Evolutionary conservation across 331 rosid species (phyloP), one percentile per base, ranked within the genome.

Genomic region (Stylosanthes scabra): DNA sequence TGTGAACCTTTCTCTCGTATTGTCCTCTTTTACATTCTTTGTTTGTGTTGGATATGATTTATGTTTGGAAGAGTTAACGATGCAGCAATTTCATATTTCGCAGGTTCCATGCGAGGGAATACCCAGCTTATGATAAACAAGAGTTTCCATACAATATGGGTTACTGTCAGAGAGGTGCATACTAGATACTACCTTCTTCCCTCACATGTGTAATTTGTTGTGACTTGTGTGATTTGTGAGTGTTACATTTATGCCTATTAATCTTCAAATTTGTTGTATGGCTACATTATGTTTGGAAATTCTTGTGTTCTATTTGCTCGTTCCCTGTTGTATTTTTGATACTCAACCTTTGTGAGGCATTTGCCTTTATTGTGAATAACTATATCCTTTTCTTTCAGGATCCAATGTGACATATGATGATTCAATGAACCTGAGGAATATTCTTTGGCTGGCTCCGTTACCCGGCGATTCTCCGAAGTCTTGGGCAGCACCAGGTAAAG

Each of bases 91-190:
- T 78, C 66, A 45, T 70, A 60, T 76, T 74, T 79, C n/a, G 42
- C 86, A 93, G 98, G 83, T 91, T 93, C 74, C 98, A 91, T 81
- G 96, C 96, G 12, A 89, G 80, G 85, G 98, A 91, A 74, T 93
- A 82, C 68, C 98, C 98, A 4, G 89, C 93, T 54, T 93, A 61
- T 74, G 92, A 93, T 68, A 58, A 89, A 56, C 80, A 75, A 67
- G 80, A 29, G 39, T 93, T 93, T 72, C 98, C 97, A 7, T 93
- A 80, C 79, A 86, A 89, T 69, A 77, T 93, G 97, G 98, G 96
- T 2, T 91, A 64, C 84, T 93, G 98, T 80, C 98, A 93, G 80
- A 86, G 5, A 76, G 98, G 98, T n/a, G n/a, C n/a, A n/a, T n/a
- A n/a, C n/a, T n/a, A n/a, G n/a, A n/a, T n/a, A n/a, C n/a, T n/a